A percentile compares a stretch with the other conserved stretches of the same genome.
These are phyloP conservation scores for Aspergillus amoenus DNA, from an alignment of 2,329 filamentous ascomycete genomes.

Conservation along the genomic window DNA sequence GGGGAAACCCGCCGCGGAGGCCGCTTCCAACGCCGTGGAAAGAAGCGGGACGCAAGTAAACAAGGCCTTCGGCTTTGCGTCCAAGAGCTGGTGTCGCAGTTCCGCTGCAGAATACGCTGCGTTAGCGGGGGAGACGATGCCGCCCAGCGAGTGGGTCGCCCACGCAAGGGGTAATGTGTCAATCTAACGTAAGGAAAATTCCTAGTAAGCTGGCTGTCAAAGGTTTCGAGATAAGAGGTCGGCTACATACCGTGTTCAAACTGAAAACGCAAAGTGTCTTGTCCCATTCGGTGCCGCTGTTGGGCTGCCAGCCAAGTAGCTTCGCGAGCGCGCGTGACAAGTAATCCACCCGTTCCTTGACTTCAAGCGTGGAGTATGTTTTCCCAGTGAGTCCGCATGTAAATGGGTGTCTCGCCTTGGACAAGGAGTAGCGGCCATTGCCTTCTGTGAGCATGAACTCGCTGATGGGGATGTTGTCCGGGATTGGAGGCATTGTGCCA, in stretches of 20 bases:
- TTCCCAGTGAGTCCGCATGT: constrained; percentile 73
- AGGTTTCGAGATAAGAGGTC: neutral
- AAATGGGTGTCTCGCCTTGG: constrained; percentile 67
- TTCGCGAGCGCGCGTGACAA: constrained; percentile 68
- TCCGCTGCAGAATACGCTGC: constrained; percentile 70
- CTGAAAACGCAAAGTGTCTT: constrained; percentile 75
- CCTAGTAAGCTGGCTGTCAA: too few species aligned
- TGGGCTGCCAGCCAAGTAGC: constrained; percentile 69
- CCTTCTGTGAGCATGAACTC: constrained; percentile 76
- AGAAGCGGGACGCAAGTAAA: constrained; percentile 72
- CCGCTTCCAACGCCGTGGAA: constrained; percentile 63
- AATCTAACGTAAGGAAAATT: constrained; percentile 50
- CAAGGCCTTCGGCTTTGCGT: constrained; percentile 66
- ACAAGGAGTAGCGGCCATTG: constrained; percentile 65
- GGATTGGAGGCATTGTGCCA: constrained; percentile 54
- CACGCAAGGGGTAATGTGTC: constrained; percentile 73
- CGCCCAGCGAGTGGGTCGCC: constrained; percentile 72
- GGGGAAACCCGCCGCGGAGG: constrained; percentile 62
- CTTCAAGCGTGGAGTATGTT: constrained; percentile 62
- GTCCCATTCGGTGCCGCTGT: constrained; percentile 74
- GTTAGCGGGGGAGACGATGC: constrained; percentile 72
- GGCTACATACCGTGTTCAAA: constrained; percentile 67
- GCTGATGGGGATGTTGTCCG: constrained; percentile 71
- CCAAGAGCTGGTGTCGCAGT: constrained; percentile 69
- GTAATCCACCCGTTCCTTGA: constrained; percentile 64